Conservation (phyloP, 495 filamentous ascomycete species). For the Gamarada debralockiae region DNA sequence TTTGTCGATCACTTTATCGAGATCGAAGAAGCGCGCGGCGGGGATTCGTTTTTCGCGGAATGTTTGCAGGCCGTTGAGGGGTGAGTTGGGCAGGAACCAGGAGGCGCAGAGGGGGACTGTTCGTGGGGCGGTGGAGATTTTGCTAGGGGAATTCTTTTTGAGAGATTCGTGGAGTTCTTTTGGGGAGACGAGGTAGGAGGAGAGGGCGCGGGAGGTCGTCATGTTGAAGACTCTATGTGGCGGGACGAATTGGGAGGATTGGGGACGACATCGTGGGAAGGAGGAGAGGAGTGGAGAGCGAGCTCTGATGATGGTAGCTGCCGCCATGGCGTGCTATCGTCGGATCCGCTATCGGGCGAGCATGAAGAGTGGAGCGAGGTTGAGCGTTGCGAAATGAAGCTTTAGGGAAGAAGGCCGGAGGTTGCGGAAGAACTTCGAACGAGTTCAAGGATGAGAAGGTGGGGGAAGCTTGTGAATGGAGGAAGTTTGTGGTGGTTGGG, state of each 20-base stretch:
- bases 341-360: slow-evolving; percentile 5
- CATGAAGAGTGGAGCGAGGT: slow-evolving; percentile 5
- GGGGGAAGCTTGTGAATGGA: background rate
- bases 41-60: slow-evolving; percentile 80
- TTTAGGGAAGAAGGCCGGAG: background rate
- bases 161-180: slow-evolving; percentile 76
- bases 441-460: background rate
- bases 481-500: slow-evolving; percentile 1
- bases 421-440: background rate
- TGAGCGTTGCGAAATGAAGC: background rate
- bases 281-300: slow-evolving; percentile 2
- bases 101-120: slow-evolving; percentile 85
- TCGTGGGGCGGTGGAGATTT: slow-evolving; percentile 71
- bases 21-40: slow-evolving; percentile 89
- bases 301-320: slow-evolving; percentile 10
- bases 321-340: slow-evolving; percentile 22
- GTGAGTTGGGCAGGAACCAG: slow-evolving; percentile 95
- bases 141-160: slow-evolving; percentile 66
- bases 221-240: slow-evolving; percentile 4
- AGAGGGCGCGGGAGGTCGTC: slow-evolving; percentile 44
- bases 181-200: slow-evolving; percentile 81
- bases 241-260: slow-evolving; percentile 8
- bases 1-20: slow-evolving; percentile 85
- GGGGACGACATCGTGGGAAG: slow-evolving; percentile 1
- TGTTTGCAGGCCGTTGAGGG: slow-evolving; percentile 70